Conservation (phyloP, 345 rosid species). For the Lumnitzera racemosa region DNA sequence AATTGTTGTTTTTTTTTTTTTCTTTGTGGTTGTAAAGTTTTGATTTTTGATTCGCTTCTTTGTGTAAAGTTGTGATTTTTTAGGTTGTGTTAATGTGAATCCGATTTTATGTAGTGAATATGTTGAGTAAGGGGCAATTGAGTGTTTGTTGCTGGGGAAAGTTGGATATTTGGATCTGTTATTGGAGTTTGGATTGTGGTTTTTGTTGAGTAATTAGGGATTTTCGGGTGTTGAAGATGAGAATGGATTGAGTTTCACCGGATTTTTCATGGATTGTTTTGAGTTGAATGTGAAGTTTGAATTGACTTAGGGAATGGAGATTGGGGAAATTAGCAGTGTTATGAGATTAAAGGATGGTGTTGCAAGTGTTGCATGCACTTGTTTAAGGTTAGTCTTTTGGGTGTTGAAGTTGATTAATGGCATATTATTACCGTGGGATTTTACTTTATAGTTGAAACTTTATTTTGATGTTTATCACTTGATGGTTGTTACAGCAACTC, state of each 20-base stretch:
- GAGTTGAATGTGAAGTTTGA: neutral
- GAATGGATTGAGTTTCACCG: neutral
- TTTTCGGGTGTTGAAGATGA: neutral
- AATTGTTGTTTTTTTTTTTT: neutral
- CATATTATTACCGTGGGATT: too few relatives aligned
- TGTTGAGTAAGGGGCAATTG: too few relatives aligned
- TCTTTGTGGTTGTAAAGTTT: neutral
- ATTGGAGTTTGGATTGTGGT: conserved; percentile 7
- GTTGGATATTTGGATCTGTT: neutral
- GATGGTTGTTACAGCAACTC: too few relatives aligned
- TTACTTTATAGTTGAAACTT: too few relatives aligned
- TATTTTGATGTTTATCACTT: too few relatives aligned
- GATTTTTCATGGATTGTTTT: neutral
- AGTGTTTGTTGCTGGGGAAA: too few relatives aligned
- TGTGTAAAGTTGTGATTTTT: too few relatives aligned
- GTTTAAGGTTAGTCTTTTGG: neutral
- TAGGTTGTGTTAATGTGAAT: too few relatives aligned
- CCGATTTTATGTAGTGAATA: too few relatives aligned
- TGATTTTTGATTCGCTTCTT: conserved; percentile 5
- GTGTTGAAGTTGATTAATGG: neutral
- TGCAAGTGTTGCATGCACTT: conserved; percentile 7
- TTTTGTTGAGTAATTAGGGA: neutral
- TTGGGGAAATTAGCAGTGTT: neutral
- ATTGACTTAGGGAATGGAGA: neutral
- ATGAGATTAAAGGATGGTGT: too few relatives aligned